phyloP scores from a whole-genome alignment of 2,329 filamentous ascomycete species.

The Penicillium sp. region DNA sequence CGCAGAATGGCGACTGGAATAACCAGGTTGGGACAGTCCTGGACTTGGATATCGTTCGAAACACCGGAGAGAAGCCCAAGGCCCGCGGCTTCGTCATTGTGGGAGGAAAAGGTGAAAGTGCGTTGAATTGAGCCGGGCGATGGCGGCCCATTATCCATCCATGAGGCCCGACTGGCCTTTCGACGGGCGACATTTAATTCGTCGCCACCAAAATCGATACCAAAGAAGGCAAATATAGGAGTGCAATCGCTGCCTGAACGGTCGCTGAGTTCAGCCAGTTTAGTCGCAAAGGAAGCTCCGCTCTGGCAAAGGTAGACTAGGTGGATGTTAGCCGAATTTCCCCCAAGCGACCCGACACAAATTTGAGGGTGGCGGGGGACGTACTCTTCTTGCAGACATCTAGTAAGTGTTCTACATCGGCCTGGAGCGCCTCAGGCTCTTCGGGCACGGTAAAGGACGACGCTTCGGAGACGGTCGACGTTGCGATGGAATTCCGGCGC shows the following conservation, averaged over 20 bases:
- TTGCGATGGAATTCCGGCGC: conserved; percentile 31
- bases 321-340: conserved; percentile 14
- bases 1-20: conserved; percentile 52
- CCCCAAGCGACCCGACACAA: neutral
- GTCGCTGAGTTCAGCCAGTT: conserved; percentile 54
- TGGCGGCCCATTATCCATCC: conserved; percentile 31
- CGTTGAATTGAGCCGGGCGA: conserved; percentile 35
- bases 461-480: conserved; percentile 25
- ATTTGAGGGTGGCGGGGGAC: conserved; percentile 16
- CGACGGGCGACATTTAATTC: conserved; percentile 37
- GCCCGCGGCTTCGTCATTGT: conserved; percentile 50
- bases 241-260: conserved; percentile 47
- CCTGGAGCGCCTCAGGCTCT: conserved; percentile 47
- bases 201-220: conserved; percentile 47
- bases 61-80: conserved; percentile 50
- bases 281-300: conserved; percentile 54
- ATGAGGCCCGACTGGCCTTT: conserved; percentile 31
- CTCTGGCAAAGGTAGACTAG: conserved; percentile 57
- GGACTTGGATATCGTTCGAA: conserved; percentile 51
- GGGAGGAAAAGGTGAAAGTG: conserved; percentile 45
- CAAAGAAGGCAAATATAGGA: conserved; percentile 59
- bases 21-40: conserved; percentile 50
- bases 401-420: conserved; percentile 52
- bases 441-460: conserved; percentile 34
- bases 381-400: conserved; percentile 56